A percentile compares a stretch with the other conserved stretches of the same genome.
phyloP scores from a whole-genome alignment of 2,329 filamentous ascomycete species.

The Diaporthe nobilis region DNA sequence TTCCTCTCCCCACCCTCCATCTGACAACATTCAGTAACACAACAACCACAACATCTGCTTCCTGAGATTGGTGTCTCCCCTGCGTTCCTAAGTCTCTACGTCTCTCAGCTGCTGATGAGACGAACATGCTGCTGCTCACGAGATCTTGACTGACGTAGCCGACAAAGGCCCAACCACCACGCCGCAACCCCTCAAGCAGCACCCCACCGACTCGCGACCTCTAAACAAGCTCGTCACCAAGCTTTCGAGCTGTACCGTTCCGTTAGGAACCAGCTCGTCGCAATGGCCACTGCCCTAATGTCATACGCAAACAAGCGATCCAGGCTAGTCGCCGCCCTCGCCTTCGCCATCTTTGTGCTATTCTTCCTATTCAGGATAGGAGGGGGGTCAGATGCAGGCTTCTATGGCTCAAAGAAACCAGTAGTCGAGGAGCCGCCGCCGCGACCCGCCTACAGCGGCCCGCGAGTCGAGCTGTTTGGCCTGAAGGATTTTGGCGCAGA shows the following conservation, averaged over 20 bases:
- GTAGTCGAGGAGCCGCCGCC: slow-evolving; percentile 7
- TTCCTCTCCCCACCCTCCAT: not conserved
- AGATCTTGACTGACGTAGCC: slow-evolving; percentile 10
- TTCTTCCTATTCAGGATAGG: slow-evolving; percentile 34
- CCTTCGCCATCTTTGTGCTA: slow-evolving; percentile 32
- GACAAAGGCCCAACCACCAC: slow-evolving; percentile 3
- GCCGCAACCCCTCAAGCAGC: not conserved
- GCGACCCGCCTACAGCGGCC: slow-evolving; percentile 30
- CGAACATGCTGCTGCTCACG: slow-evolving; percentile 20
- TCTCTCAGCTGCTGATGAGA: slow-evolving; percentile 11
- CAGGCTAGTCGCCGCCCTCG: slow-evolving; percentile 29
- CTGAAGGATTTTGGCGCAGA: slow-evolving; percentile 34
- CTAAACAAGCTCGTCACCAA: slow-evolving; percentile 20
- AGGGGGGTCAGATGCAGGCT: slow-evolving; percentile 9
- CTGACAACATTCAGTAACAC: not conserved
- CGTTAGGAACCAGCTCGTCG: slow-evolving; percentile 14
- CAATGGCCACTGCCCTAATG: slow-evolving; percentile 38
- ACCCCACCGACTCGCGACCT: slow-evolving; percentile 6
- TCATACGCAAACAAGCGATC: slow-evolving; percentile 38
- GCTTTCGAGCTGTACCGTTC: not conserved
- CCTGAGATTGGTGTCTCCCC: not conserved
- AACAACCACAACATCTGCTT: not conserved
- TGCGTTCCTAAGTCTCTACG: not conserved
- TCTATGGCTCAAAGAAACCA: slow-evolving; percentile 21
- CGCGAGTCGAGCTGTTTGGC: slow-evolving; percentile 39